phyloP scores from a whole-genome alignment of 345 rosid genomes.

The Lepidium didymum region DNA sequence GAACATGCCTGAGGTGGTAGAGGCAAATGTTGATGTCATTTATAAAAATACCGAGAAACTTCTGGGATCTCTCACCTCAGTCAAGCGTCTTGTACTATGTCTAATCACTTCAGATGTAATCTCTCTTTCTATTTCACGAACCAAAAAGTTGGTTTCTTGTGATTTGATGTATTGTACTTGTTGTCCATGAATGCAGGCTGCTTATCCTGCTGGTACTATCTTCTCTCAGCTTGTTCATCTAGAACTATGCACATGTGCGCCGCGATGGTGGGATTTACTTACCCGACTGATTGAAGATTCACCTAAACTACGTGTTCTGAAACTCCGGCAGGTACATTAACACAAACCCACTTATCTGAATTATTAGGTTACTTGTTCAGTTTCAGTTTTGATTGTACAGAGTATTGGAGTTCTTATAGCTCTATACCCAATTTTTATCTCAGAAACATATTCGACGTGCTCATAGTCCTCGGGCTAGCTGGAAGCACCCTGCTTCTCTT shows the following conservation, averaged over 20 bases:
- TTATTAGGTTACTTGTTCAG: neutral
- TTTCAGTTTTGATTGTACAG: neutral
- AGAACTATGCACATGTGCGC: slow-evolving; percentile 27
- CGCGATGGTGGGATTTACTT: slow-evolving; percentile 28
- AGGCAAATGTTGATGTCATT: slow-evolving; percentile 24
- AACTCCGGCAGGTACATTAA: slow-evolving; percentile 22
- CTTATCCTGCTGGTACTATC: slow-evolving; percentile 16
- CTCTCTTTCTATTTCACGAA: neutral
- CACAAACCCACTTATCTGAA: neutral
- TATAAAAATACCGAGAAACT: slow-evolving; percentile 22
- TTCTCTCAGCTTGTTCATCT: slow-evolving; percentile 27
- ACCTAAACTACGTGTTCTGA: slow-evolving; percentile 22
- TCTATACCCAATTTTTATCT: neutral
- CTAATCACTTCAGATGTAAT: slow-evolving; percentile 27
- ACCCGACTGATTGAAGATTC: slow-evolving; percentile 17
- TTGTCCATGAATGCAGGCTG: slow-evolving; percentile 20
- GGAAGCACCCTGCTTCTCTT: slow-evolving; percentile 20
- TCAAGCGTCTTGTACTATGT: slow-evolving; percentile 18
- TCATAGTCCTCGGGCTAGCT: neutral
- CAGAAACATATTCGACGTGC: slow-evolving; percentile 24
- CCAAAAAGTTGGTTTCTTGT: neutral
- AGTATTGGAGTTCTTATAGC: neutral
- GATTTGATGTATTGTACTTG: neutral
- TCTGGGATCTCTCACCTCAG: slow-evolving; percentile 19
- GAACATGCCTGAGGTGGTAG: slow-evolving; percentile 24